These are phyloP conservation scores for Alternaria sp. DNA, from an alignment of 2,329 filamentous ascomycete genomes.

Conservation along the genomic window DNA sequence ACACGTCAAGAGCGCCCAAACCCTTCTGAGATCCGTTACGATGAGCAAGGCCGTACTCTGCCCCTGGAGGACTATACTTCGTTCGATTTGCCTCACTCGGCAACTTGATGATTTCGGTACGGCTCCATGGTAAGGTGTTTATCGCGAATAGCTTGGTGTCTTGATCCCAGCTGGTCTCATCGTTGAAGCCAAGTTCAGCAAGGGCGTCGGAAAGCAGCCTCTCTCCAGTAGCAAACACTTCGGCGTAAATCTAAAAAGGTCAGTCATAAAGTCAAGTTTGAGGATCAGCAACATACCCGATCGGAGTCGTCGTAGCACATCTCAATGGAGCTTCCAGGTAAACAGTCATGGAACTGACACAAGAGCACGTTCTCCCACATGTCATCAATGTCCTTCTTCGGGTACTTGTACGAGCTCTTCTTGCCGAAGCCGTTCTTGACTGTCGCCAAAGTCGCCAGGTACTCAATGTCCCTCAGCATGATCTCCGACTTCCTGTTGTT, in stretches of 20 bases:
- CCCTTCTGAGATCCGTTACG: conserved; percentile 40
- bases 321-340: conserved; percentile 92
- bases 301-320: conserved; percentile 99
- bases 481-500: conserved; percentile 89
- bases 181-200: conserved; percentile 67
- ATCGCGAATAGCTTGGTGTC: conserved; percentile 65
- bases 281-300: conserved; percentile 55
- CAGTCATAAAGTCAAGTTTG: background rate
- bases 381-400: conserved; percentile 88
- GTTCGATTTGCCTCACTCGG: conserved; percentile 48
- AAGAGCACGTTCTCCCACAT: conserved; percentile 95
- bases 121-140: conserved; percentile 87
- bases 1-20: conserved; percentile 51
- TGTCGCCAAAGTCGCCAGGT: conserved; percentile 83
- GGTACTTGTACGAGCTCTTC: conserved; percentile 74
- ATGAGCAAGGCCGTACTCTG: conserved; percentile 49
- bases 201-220: conserved; percentile 74
- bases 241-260: conserved; percentile 68
- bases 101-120: conserved; percentile 74
- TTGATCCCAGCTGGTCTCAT: conserved; percentile 50
- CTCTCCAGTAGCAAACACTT: conserved; percentile 79
- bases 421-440: conserved; percentile 64
- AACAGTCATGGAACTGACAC: conserved; percentile 97
- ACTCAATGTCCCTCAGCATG: conserved; percentile 85
- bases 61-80: conserved; percentile 28